Base-by-base conservation (phyloP, 2,329 filamentous ascomycete species). In the Chaetomiaceae sp. region DNA sequence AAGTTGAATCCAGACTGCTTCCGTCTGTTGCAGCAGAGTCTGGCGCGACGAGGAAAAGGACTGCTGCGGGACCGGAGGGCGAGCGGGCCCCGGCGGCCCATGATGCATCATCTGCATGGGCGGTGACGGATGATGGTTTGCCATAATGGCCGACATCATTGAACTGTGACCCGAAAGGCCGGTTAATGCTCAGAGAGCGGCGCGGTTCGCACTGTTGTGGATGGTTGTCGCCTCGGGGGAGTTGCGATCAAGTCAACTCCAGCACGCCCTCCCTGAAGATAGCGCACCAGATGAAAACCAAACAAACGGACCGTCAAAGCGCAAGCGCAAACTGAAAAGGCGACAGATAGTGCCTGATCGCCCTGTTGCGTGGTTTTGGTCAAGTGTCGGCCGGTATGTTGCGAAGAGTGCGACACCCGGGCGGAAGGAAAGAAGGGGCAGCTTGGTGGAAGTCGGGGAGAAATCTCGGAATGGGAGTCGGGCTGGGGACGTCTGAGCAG, bases 1-100 rank as follows among this genome's bases (percentile, higher is more conserved):
- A 63, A 97, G 88, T 69, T 94, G 88, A 66, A 95, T 80, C 92
- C 92, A 97, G 51, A 95, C 85, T 45, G 81, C 79, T 72, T 97
- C 92, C 65, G 95, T 97, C 66, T 92, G 33, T n/a, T 56, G 81
- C 6, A 82, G 76, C 6, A 83, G 79, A 49, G 96, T 82, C 67
- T 89, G 87, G 63, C 91, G 87, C 63, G 80, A 82, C 52, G 75
- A 78, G 56, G 74, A 65, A 65, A 70, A 69, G 57, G 74, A 68
- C 64, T 81, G 66, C 72, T 80, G 66, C 72, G 80, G 66, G 73
- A 79, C 57, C 76, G 83, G 81, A 56, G 79, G 80, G 19, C 80
- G 79, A 61, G 87, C 82, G 54, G 80, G 81, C 19, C 80, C 79
- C 59, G 87, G 82, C 57, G 84, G 83, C 49, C 80, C 82, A 73